Evolutionary conservation across 306 rosid species (phyloP).

Genomic region (Casuarina equisetifolia): DNA sequence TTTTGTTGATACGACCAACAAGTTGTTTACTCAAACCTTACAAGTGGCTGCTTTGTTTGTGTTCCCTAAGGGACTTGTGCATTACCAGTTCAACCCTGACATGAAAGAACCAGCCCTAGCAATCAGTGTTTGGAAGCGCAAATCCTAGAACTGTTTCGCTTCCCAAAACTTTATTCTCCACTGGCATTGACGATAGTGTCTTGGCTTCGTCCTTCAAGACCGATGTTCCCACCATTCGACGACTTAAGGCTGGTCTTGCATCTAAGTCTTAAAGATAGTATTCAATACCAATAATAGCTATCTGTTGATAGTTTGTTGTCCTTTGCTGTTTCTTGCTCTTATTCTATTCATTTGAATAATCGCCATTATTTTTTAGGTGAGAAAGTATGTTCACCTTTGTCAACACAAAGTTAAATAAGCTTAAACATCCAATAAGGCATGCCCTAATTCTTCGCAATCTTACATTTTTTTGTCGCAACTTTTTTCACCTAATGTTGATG

Average conservation of each 20-base stretch:
- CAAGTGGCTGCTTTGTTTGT: constrained; percentile 41
- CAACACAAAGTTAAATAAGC: too few relatives aligned
- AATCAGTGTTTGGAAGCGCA: constrained; percentile 48
- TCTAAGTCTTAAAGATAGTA: background rate
- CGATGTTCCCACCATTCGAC: constrained; percentile 36
- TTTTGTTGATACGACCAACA: constrained; percentile 49
- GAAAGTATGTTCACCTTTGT: too few relatives aligned
- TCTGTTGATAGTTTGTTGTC: too few relatives aligned
- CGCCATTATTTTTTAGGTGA: too few relatives aligned
- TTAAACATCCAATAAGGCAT: too few relatives aligned
- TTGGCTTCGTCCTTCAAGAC: constrained; percentile 56
- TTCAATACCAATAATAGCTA: background rate
- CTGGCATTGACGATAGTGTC: constrained; percentile 39
- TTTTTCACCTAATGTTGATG: too few relatives aligned
- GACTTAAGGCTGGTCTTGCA: constrained; percentile 45
- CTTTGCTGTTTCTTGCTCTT: too few relatives aligned
- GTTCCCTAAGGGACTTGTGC: constrained; percentile 59
- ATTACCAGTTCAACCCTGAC: constrained; percentile 44
- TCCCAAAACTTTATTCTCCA: constrained; percentile 39
- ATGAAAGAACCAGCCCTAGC: constrained; percentile 13
- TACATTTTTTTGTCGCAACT: too few relatives aligned
- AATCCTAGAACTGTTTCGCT: constrained; percentile 39
- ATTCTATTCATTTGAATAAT: too few relatives aligned
- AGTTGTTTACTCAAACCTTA: constrained; percentile 48
- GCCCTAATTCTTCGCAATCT: too few relatives aligned